A percentile compares a stretch with the other conserved stretches of the same genome.
Conservation (phyloP, 169 alveolate species). For the Cryptosporidium xiaoi region DNA sequence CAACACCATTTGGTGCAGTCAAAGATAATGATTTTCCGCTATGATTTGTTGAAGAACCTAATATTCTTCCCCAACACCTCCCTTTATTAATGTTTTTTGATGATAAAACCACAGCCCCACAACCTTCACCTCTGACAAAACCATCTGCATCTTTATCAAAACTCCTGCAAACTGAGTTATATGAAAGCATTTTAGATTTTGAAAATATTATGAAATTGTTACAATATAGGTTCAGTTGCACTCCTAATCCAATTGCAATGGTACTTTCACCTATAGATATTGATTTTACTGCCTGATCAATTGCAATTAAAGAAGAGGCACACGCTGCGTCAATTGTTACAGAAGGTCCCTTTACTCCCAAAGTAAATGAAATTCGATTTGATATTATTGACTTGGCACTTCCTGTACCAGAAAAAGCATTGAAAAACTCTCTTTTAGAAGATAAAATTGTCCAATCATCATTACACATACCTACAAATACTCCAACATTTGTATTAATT, state of each 20-base stretch:
- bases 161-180: constrained; percentile 77
- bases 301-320: constrained; percentile 69
- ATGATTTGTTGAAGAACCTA: constrained; percentile 79
- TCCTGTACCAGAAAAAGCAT: constrained; percentile 71
- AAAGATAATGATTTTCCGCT: constrained; percentile 80
- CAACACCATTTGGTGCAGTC: constrained; percentile 84
- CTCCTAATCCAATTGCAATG: constrained; percentile 51
- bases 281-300: constrained; percentile 53
- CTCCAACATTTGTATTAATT: constrained; percentile 39
- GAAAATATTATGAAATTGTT: constrained; percentile 73
- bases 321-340: constrained; percentile 69
- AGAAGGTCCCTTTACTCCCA: constrained; percentile 60
- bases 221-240: constrained; percentile 64
- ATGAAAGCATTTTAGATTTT: constrained; percentile 78
- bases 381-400: constrained; percentile 70
- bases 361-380: constrained; percentile 46
- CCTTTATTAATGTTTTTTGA: neutral
- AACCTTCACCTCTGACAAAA: constrained; percentile 81
- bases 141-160: constrained; percentile 82
- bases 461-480: constrained; percentile 69
- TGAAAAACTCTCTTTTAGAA: constrained; percentile 43
- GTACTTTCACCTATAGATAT: constrained; percentile 14
- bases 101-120: constrained; percentile 78
- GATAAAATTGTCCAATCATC: constrained; percentile 54
- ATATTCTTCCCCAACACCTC: constrained; percentile 54